phyloP scores from a whole-genome alignment of 2,329 filamentous ascomycete species.

The Huntiella savannae region DNA sequence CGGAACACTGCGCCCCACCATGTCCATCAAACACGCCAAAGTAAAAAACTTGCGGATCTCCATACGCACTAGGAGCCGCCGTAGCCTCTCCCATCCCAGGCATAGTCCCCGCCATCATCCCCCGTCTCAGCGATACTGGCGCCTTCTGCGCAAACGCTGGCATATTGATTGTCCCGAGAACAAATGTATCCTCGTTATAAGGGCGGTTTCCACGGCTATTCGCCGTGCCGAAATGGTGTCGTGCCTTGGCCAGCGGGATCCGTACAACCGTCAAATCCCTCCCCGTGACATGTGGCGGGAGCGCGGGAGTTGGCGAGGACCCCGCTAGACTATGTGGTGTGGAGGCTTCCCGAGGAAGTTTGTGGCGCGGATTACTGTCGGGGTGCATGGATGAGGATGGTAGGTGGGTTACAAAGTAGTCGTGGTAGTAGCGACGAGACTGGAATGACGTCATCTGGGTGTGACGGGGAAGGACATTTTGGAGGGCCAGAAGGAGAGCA shows the following conservation, averaged over 20 bases:
- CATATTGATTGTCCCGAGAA: constrained; percentile 82
- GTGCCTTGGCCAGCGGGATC: constrained; percentile 80
- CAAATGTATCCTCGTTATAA: constrained; percentile 86
- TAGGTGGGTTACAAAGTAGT: constrained; percentile 93
- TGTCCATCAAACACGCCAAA: constrained; percentile 95
- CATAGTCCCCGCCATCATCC: constrained; percentile 17
- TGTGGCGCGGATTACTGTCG: constrained; percentile 66
- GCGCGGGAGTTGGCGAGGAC: constrained; percentile 35
- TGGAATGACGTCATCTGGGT: constrained; percentile 9
- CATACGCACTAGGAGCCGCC: constrained; percentile 55
- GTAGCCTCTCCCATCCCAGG: constrained; percentile 40
- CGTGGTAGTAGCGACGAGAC: constrained; percentile 49
- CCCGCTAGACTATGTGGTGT: constrained; percentile 49
- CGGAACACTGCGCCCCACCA: constrained; percentile 73
- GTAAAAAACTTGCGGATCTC: constrained; percentile 93
- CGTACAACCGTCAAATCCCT: constrained; percentile 84
- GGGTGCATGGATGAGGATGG: constrained; percentile 86
- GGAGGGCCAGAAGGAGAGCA: neutral
- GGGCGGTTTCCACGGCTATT: constrained; percentile 63
- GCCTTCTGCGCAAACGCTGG: constrained; percentile 78
- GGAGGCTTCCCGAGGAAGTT: constrained; percentile 69
- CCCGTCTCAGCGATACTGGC: constrained; percentile 36
- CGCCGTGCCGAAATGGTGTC: constrained; percentile 81
- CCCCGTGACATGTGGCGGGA: constrained; percentile 36
- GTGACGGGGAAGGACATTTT: neutral